Evolutionary conservation across 2,329 filamentous ascomycete species (phyloP), one percentile per base, ranked within the genome.

Genomic region (Elsinoe arachidis): DNA sequence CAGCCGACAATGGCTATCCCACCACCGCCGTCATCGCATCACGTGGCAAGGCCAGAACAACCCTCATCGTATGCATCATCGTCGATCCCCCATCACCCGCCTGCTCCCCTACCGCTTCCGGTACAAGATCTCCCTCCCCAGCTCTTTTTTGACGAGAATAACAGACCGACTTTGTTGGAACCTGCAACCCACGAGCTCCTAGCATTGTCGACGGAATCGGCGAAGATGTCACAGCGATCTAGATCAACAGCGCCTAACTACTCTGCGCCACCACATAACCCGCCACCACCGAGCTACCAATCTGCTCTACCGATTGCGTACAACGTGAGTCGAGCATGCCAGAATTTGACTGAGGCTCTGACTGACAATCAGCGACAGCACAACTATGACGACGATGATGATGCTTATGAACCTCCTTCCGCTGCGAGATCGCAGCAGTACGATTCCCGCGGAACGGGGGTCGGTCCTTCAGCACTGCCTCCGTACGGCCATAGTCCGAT

Each of bases 111-210:
- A 14, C 49, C 35, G n/a, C 49, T 26, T 10, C 43, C 54, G 15
- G 33, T 56, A 9, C 54, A 56, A 56, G 54, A 56, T 33, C 19
- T 56, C 19, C 54, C 54, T 47, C 43, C 43, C 26, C 54, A 56
- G 23, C 44, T 41, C 19, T 56, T 56, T 19, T 49, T 47, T 43
- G 54, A 56, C 43, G 33, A 47, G 15, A 17, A 35, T 26, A 39
- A 39, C 4, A 23, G 19, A 26, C 41, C 47, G 41, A 33, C 47
- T 9, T 19, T 56, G 5, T n/a, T 56, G n/a, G 54, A 56, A 14
- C 54, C 54, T 14, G 30, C 54, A 21, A 46, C 54, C n/a, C 54
- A 56, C 19, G 49, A 53, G 30, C 34, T 53, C 2, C 2, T 39
- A 17, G 17, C 49, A 1, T 17, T 53, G 15, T 21, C 15, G 5